Evolutionary conservation across 164 flowering plant species (phyloP).

Genomic region (Tetracentron sinense): DNA sequence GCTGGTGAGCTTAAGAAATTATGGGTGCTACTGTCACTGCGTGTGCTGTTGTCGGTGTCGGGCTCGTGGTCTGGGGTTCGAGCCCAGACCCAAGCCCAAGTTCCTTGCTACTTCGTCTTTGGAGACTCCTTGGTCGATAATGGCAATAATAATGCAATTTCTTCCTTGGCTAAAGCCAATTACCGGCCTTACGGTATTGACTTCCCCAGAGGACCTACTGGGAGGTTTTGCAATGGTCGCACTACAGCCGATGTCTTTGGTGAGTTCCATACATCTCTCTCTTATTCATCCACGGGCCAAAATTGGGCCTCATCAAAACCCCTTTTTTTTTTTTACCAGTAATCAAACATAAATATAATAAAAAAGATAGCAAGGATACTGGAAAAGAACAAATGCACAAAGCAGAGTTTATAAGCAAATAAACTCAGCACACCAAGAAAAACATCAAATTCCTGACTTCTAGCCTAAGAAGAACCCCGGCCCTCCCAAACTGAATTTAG

Average conservation of each 20-base stretch:
- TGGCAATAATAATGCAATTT: conserved; percentile 44
- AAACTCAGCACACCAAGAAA: no score
- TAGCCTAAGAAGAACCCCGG: no score
- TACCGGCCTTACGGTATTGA: conserved; percentile 52
- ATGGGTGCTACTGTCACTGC: conserved; percentile 5
- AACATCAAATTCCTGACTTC: no score
- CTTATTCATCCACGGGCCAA: background rate
- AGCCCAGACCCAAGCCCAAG: conserved; percentile 24
- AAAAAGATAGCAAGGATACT: no score
- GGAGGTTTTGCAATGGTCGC: conserved; percentile 46
- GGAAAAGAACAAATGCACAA: no score
- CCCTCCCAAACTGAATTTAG: no score
- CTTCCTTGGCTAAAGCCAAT: conserved; percentile 39
- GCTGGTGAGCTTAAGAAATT: background rate
- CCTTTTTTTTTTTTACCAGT: no score
- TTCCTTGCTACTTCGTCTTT: conserved; percentile 48
- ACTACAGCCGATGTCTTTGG: conserved; percentile 44
- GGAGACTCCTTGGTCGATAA: conserved; percentile 56
- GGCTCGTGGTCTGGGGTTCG: background rate
- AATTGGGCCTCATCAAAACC: no score
- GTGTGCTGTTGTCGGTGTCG: conserved; percentile 6
- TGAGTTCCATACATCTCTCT: conserved; percentile 11
- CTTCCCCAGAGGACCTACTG: conserved; percentile 41
- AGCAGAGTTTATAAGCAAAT: no score
- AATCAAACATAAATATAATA: no score